A percentile compares a stretch with the other conserved stretches of the same genome.
Evolutionary conservation across 805 yeast species (phyloP).

Genomic region (Ogataea wickerhamii): DNA sequence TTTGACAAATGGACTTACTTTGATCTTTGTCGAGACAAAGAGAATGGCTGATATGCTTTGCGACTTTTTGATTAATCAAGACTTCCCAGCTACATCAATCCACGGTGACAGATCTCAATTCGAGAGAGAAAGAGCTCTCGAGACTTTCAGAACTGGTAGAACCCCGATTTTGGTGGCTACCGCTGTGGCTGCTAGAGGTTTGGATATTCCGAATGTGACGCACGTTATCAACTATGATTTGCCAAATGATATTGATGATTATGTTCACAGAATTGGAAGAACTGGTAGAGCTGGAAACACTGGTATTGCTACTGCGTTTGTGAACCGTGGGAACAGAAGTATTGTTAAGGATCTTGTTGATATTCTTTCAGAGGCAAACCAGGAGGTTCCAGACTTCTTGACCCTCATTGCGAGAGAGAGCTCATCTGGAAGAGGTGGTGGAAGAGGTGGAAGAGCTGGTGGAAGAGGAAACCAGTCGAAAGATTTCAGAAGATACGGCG

Average conservation of each 20-base stretch:
- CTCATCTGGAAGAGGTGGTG: conserved; percentile 50
- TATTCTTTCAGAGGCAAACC: conserved; percentile 91
- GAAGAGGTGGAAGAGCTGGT: conserved; percentile 50
- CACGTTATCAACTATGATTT: conserved; percentile 97
- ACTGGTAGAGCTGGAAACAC: conserved; percentile 99
- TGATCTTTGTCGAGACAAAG: conserved; percentile 96
- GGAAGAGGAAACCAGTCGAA: conserved; percentile 35
- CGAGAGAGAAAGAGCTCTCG: conserved; percentile 97
- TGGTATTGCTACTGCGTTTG: conserved; percentile 98
- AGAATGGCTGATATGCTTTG: conserved; percentile 96
- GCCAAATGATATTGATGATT: conserved; percentile 96
- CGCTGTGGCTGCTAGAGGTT: conserved; percentile 99
- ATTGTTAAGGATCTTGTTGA: conserved; percentile 85
- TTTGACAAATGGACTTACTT: conserved; percentile 65
- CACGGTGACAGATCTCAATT: conserved; percentile 98
- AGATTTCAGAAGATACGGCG: conserved; percentile 49
- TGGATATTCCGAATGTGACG: conserved; percentile 98
- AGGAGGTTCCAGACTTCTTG: conserved; percentile 92
- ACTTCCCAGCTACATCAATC: conserved; percentile 95
- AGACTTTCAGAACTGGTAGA: conserved; percentile 86
- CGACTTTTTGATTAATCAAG: conserved; percentile 83
- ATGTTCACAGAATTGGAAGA: conserved; percentile 99
- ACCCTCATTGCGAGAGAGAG: conserved; percentile 76
- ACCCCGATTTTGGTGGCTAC: conserved; percentile 97
- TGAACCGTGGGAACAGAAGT: conserved; percentile 92